These are phyloP conservation scores for Nakazawaea wyomingensis DNA, from an alignment of 805 yeast genomes.

Conservation along the genomic window DNA sequence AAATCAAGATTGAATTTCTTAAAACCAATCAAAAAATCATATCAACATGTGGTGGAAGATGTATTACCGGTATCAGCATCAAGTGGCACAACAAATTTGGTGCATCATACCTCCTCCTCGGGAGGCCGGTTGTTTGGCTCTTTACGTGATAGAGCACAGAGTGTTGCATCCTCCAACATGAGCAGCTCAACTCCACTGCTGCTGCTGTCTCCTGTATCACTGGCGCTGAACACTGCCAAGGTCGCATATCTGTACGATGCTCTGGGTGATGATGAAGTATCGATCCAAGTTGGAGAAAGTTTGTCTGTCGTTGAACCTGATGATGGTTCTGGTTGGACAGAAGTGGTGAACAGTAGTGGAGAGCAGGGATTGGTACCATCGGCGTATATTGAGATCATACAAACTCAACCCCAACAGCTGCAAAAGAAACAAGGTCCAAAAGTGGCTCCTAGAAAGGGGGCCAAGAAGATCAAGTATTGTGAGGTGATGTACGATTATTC, in stretches of 20 bases:
- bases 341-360: slow-evolving; percentile 41
- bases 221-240: slow-evolving; percentile 27
- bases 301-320: slow-evolving; percentile 59
- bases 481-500: slow-evolving; percentile 71
- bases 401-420: slow-evolving; percentile 14
- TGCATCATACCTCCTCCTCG: slow-evolving; percentile 5
- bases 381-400: slow-evolving; percentile 53
- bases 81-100: slow-evolving; percentile 19
- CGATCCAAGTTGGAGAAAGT: slow-evolving; percentile 54
- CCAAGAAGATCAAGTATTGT: slow-evolving; percentile 53
- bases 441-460: slow-evolving; percentile 75
- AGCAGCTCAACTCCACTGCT: slow-evolving; percentile 9
- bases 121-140: slow-evolving; percentile 33
- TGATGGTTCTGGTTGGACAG: slow-evolving; percentile 93
- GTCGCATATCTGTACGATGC: slow-evolving; percentile 67
- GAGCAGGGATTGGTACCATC: slow-evolving; percentile 81
- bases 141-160: slow-evolving; percentile 28
- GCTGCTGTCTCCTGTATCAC: background rate
- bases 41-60: background rate
- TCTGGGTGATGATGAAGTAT: slow-evolving; percentile 70
- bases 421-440: slow-evolving; percentile 59
- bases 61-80: slow-evolving; percentile 17
- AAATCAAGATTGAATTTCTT: slow-evolving; percentile 46
- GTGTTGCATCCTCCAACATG: slow-evolving; percentile 20
- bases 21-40: slow-evolving; percentile 15